Base-by-base conservation (phyloP, 2,329 filamentous ascomycete species). In the Aureobasidium vineae region DNA sequence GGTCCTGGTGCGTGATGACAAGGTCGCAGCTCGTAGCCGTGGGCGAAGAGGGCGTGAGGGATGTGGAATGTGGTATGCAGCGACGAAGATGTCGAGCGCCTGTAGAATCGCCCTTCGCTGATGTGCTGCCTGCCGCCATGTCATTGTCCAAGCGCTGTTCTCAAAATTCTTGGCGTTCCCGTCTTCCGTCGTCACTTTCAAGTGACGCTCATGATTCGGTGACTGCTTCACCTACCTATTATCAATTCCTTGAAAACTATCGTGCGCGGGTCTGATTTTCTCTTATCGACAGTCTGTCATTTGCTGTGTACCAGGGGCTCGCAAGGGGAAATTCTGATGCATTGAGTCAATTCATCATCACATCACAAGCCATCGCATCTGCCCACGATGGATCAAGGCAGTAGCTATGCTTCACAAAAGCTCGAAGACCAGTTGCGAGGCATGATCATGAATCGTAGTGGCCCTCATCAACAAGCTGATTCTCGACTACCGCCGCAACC, bases 361-460 rank as follows among this genome's bases (percentile, higher is more conserved):
- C n/a, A 56, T 47, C 40, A 28, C 38, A 60, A 33, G 19, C 16
- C 16, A 7, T 49, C 57, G n/a, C 28, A 47, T 13, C 43, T 28
- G 43, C 43, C 41, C 36, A 68, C 28, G 31, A 71, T 70, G 70
- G 66, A 69, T 38, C 36, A 50, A 54, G 49, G 38, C 47, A 54
- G 38, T 5, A 21, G 33, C 45, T 52, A 63, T 47, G 45, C 43
- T 33, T 41, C 59, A 13, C 45, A 31, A 19, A 64, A 36, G n/a
- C 77, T 88, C 8, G 87, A 90, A 72, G 80, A 84, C 59, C 84
- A 82, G 63, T 76, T 90, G 45, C 83, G 86, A 53, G 80, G 78
- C 67, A 82, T 90, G 75, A 88, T 90, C 68, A 82, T 90, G 75
- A 88, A 88, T 36, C 78, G 89, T 16, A 49, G 31, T 6, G 54